phyloP scores from a whole-genome alignment of 768 basidiomycete genomes.

The Udeniomyces megalosporus region DNA sequence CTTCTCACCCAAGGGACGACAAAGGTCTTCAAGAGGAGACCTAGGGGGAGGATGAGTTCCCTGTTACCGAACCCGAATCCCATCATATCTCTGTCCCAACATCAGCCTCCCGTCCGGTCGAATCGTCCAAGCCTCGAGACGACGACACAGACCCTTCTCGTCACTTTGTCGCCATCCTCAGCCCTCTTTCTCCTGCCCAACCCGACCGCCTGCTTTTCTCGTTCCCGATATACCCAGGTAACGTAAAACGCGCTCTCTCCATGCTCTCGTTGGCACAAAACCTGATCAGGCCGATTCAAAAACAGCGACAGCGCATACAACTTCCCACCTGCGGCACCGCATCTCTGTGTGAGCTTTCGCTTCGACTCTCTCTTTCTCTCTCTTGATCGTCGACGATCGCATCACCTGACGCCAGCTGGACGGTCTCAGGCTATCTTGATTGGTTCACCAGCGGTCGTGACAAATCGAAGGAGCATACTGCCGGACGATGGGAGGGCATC shows the following conservation, averaged over 20 bases:
- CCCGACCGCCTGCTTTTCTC: constrained; percentile 4
- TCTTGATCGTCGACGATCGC: background rate
- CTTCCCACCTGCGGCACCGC: constrained; percentile 12
- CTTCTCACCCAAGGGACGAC: constrained; percentile 15
- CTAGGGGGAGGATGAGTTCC: background rate
- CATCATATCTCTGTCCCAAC: background rate
- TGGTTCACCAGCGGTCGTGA: constrained; percentile 11
- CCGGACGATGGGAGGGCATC: too few species aligned
- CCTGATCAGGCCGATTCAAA: too few species aligned
- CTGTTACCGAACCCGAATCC: too few species aligned
- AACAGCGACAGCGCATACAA: constrained; percentile 12
- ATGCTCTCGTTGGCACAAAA: too few species aligned
- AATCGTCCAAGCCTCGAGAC: background rate
- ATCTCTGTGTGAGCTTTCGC: background rate
- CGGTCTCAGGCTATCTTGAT: constrained; percentile 1
- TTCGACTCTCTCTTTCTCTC: background rate
- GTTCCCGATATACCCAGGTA: constrained; percentile 12
- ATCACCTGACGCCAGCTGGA: background rate
- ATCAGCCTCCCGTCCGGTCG: background rate
- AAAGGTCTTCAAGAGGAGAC: constrained; percentile 10
- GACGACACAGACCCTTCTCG: constrained; percentile 6
- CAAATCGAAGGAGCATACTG: background rate
- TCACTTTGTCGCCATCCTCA: background rate
- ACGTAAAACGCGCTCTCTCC: too few species aligned
- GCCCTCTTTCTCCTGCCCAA: constrained; percentile 11